These are phyloP conservation scores for Phragmites australis DNA, from an alignment of 176 grass and related monocot genomes.

Conservation along the genomic window DNA sequence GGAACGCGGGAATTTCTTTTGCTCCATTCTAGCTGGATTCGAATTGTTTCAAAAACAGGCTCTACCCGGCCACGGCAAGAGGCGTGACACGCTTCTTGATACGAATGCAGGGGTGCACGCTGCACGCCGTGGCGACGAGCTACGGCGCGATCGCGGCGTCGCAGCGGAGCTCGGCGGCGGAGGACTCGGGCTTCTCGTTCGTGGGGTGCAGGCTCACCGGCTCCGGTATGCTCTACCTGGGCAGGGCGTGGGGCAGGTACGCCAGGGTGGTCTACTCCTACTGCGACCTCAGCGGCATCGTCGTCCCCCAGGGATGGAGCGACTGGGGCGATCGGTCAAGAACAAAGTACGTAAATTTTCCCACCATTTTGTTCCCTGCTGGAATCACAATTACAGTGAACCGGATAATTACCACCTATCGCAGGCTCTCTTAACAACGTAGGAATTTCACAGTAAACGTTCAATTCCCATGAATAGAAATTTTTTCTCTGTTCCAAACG, in stretches of 20 bases:
- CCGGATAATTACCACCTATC: too few species aligned
- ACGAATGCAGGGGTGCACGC: constrained; percentile 58
- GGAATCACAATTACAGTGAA: background rate
- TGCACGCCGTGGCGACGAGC: constrained; percentile 70
- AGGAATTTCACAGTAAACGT: too few species aligned
- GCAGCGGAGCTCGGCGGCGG: constrained; percentile 75
- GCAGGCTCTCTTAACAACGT: too few species aligned
- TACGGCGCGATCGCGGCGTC: constrained; percentile 93
- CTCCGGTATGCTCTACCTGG: constrained; percentile 80
- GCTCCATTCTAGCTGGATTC: background rate
- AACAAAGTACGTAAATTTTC: constrained; percentile 46
- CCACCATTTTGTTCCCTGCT: background rate
- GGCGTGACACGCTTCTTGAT: background rate
- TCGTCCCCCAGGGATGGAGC: constrained; percentile 81
- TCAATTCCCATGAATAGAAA: too few species aligned
- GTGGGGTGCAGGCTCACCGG: constrained; percentile 72
- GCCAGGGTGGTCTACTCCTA: constrained; percentile 76
- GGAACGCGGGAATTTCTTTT: background rate
- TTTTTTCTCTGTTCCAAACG: too few species aligned
- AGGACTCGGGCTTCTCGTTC: constrained; percentile 88
- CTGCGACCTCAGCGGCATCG: constrained; percentile 74
- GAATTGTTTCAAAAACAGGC: background rate
- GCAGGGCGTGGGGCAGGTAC: constrained; percentile 84
- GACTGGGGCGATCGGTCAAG: constrained; percentile 86
- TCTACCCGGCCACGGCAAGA: background rate